phyloP scores from a whole-genome alignment of 2,329 filamentous ascomycete species.

The Calonectria hongkongensis region DNA sequence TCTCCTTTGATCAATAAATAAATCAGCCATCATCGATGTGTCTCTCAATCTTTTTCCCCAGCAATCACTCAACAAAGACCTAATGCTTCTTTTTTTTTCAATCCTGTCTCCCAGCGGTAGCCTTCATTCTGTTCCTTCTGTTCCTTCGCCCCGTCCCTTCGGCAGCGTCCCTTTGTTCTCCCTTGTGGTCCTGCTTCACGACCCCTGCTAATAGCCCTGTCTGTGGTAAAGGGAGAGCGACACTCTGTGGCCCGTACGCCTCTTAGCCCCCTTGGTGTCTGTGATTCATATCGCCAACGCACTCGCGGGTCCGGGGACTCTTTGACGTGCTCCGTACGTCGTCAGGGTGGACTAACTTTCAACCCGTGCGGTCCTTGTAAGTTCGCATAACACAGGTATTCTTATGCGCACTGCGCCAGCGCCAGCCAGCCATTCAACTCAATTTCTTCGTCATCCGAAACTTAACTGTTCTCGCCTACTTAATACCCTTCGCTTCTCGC shows the following conservation, averaged over 20 bases:
- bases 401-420: conserved; percentile 9
- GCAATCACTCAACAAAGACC: not conserved
- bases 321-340: not conserved
- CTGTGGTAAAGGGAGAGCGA: conserved; percentile 21
- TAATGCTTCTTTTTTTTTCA: not conserved
- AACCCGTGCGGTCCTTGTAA: conserved; percentile 21
- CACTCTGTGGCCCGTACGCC: conserved; percentile 29
- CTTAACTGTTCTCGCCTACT: not conserved
- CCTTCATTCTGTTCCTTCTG: too few species aligned
- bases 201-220: conserved; percentile 23
- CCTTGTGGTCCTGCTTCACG: conserved; percentile 9
- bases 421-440: conserved; percentile 8
- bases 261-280: conserved; percentile 7
- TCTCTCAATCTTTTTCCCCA: not conserved
- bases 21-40: not conserved
- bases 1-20: not conserved
- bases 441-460: not conserved
- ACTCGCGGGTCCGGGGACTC: not conserved
- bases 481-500: conserved; percentile 5
- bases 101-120: too few species aligned
- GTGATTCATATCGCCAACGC: conserved; percentile 32
- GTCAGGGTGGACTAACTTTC: not conserved
- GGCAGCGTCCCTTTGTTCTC: not conserved
- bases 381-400: conserved; percentile 22
- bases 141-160: not conserved